phyloP scores from a whole-genome alignment of 345 rosid genomes.

The Brassica nigra region DNA sequence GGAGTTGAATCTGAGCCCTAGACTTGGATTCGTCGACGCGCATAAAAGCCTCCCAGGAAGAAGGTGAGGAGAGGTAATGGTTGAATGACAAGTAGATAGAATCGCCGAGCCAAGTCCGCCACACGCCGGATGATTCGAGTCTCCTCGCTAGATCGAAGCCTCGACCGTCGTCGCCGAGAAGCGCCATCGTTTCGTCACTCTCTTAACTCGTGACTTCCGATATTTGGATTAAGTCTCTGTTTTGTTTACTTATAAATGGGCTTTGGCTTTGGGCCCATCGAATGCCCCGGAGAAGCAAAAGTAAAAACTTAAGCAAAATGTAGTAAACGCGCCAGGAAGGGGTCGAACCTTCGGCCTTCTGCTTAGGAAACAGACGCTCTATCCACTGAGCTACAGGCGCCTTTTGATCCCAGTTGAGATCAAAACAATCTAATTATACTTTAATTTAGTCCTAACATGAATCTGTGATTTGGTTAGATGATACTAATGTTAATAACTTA shows the following conservation, averaged over 20 bases:
- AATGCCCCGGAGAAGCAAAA: not conserved
- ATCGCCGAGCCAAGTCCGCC: conserved; percentile 93
- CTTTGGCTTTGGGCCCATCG: not conserved
- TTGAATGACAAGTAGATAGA: conserved; percentile 53
- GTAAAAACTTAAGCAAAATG: not conserved
- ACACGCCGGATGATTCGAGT: conserved; percentile 73
- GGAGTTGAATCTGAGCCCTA: conserved; percentile 82
- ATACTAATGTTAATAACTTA: not conserved
- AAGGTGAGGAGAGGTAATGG: conserved; percentile 63
- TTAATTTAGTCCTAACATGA: not conserved
- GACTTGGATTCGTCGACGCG: conserved; percentile 69
- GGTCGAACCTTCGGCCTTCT: conserved; percentile 97
- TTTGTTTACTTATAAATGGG: not conserved
- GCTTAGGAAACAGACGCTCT: conserved; percentile 99
- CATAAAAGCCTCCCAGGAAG: conserved; percentile 84
- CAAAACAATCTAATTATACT: too few relatives aligned
- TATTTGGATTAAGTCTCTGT: not conserved
- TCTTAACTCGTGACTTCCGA: not conserved
- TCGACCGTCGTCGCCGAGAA: conserved; percentile 89
- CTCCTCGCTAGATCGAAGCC: conserved; percentile 81
- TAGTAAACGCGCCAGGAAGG: conserved; percentile 68
- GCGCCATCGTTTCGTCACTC: conserved; percentile 49
- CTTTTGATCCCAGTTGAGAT: not conserved
- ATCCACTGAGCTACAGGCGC: conserved; percentile 96
- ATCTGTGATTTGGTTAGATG: not conserved